Evolutionary conservation across 2,329 filamentous ascomycete species (phyloP), one percentile per base, ranked within the genome.

Genomic region (Scopulariopsis brevicaulis): DNA sequence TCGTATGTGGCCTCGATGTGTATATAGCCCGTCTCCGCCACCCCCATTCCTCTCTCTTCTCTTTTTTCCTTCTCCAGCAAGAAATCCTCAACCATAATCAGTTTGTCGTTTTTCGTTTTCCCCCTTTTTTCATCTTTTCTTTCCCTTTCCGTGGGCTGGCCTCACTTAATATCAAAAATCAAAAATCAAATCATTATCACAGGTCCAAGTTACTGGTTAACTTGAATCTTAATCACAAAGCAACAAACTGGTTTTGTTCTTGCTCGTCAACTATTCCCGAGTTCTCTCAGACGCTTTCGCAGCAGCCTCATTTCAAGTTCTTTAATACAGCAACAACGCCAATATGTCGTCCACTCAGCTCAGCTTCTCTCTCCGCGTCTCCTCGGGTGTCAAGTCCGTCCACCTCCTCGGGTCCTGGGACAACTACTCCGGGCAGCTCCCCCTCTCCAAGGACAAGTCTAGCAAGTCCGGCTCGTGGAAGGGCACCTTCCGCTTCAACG

Each of bases 351-450:
- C 58, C 72, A 85, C 94, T 76, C 93, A 96, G 78, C 86, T 96
- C 66, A 93, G 91, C 71, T 97, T 97, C 79, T 87, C 88, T 74
- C 89, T 97, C 74, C 90, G 92, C 79, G 95, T 95, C 73, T 96
- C 92, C 70, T 85, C 90, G 71, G 90, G 91, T 77, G 90, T 95
- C 82, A 96, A 96, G 85, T 93, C 92, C 69, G 93, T 96, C 71
- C 93, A 97, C 73, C 82, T 99, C 65, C 87, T 97, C 76, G 93
- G 93, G 69, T 97, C 93, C 65, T 99, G 93, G 93, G 94, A 99
- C 80, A 89, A 89, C 81, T 99, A 99, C 83, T 80, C 83, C 66
- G 90, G 90, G 65, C 93, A 96, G 76, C 89, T 96, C 67, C 93
- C 93, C 59, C 88, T 97, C 66, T 90, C 91, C 76, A 92, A 91